Base-by-base conservation (phyloP, 2,329 filamentous ascomycete species). In the Diplocarpon mali region DNA sequence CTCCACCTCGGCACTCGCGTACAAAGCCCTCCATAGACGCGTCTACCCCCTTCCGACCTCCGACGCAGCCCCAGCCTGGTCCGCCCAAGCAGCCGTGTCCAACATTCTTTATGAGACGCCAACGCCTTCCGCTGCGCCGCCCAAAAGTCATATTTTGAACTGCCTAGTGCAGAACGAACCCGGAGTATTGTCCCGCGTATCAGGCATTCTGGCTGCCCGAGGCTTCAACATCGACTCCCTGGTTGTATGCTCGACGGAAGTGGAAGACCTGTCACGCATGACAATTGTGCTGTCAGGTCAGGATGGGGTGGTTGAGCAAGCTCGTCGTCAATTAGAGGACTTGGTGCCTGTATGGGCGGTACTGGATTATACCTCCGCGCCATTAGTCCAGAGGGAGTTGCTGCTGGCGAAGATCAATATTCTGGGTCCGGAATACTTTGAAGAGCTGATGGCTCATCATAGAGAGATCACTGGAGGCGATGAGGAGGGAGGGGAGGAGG, bases 201-300 rank as follows among this genome's bases (percentile, higher is more conserved):
- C 92, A 1, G 92, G 92, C 44, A 96, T 98, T 62, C 73, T 98
- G 29, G 92, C 92, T 11, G 92, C 92, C 35, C 80, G 92, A 47
- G 92, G 92, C 54, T 98, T 98, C 79, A 98, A 98, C 72, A 98
- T 98, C 60, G 92, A 98, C 74, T 94, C 85, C 44, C 73, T 98
- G 52, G 92, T 98, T 44, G 92, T 98, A 50, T 98, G 92, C 72
- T 92, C 85, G 67, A 98, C 92, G 51, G 92, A 98, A 68, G 89
- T 98, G 20, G 85, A 90, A 58, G 92, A 98, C 61, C 74, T 98
- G 42, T 95, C 87, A 29, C 88, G 92, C 62, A 98, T 98, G 92
- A 98, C 92, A 46, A 96, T 98, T 60, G 92, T 98, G 54, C 75
- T 98, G 42, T 88, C 88, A 45, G 92, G 92, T 12, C 89, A 95